Evolutionary conservation across 345 rosid species (phyloP), one percentile per base, ranked within the genome.

Genomic region (Pelargonium nanum): DNA sequence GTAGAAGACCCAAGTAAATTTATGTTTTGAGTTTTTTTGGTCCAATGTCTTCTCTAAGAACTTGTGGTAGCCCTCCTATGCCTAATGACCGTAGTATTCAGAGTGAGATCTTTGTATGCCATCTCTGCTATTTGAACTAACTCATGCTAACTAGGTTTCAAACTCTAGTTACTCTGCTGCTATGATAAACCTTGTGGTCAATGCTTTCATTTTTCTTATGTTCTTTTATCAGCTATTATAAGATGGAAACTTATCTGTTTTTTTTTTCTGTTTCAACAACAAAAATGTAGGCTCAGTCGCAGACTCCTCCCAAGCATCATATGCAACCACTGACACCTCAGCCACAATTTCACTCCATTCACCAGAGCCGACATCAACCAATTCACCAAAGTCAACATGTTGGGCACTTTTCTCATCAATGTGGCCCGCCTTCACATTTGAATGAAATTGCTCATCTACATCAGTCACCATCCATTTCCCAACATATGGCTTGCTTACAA

Each of bases 401-500:
- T 19, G 53, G 79, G 21, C 98, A 86, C 72, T 91, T 77, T 71
- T 72, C 89, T 19, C 89, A 81, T 76, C 89, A 82, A 24, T 81
- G 93, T 68, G 85, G 77, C 6, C 67, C 87, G 6, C 52, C 80
- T 50, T 58, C 85, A 48, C 80, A 77, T 63, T 57, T 83, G 70
- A 57, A 90, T 57, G 96, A 92, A 54, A 72, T 88, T 48, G 53
- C 81, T 64, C 90, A 88, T 59, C n/a, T 81, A 30, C 85, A 78
- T 62, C 96, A 85, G 50, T 81, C 96, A 26, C 73, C 88, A 20
- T 64, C 82, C 64, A 82, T 89, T 60, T 74, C 98, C 23, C 96
- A 85, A 67, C 92, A 87, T 63, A 87, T 92, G 73, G 78, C 81
- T 69, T 89, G 96, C 79, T 78, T 89, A 67, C 98, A 86, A 58